Base-by-base conservation (phyloP, 2,329 filamentous ascomycete genomes). In the Mollisiaceae sp. region DNA sequence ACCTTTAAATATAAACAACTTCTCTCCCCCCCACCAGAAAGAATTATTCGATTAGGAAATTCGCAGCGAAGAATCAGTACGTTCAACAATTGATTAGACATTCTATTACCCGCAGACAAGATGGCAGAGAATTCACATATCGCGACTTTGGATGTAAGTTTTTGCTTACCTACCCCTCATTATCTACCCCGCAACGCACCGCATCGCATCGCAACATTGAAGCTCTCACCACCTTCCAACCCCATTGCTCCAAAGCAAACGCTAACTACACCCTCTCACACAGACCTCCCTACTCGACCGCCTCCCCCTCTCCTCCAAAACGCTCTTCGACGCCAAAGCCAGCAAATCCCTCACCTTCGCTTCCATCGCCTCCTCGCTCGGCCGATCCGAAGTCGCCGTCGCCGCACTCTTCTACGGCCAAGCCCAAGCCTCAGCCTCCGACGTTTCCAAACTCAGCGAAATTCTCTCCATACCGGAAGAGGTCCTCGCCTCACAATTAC, bases 341-440 rank as follows among this genome's bases (percentile, higher is more conserved):
- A 77, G 80, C 63, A 90, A 91, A 79, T 84, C 87, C 70, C 85
- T 97, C 41, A 91, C 84, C 73, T 97, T 97, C 76, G 91, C 93
- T 76, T 80, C 86, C 52, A 93, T 97, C 74, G 92, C 87, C 60
- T 79, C 88, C 70, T 82, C 88, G 36, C 84, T 97, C 52, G 91
- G 89, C 59, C 91, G 94, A 63, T 89, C 89, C 73, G 94, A 97
- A 79, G 93, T 97, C n/a, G 92, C 92, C 47, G 87, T 91, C 3
- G 94, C 94, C 2, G 93, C 93, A 1, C 82, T 97, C 69, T 97
- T 97, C 84, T 97, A 97, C 77, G 94, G 94, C 36, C 92, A 95
- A 77, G 88, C 91, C 6, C 87, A 87, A 72, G 91, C 92, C 0
- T 90, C 89, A 0, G 74, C 85, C 0, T 89, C 91, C 68, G 92